Percentiles rank a stretch among this genome's conserved stretches.
Conservation (phyloP, 495 filamentous ascomycete genomes). For the Xylaria bambusicola region DNA sequence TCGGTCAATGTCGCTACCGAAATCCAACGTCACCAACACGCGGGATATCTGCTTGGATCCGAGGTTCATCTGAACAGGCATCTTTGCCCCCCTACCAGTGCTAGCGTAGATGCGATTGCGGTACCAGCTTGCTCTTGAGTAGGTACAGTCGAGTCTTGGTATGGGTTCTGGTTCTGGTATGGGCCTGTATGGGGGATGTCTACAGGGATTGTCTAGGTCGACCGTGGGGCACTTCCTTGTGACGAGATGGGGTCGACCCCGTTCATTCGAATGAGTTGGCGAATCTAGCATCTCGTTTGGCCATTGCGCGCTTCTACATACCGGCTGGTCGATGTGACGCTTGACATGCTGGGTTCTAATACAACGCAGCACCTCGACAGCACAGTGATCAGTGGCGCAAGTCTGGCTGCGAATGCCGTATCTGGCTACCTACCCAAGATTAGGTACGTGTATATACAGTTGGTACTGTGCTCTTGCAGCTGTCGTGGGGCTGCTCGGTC, state of each 20-base stretch:
- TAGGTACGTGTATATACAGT: neutral
- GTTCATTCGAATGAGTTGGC: constrained; percentile 4
- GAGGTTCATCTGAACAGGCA: too few relatives aligned
- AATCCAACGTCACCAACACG: neutral
- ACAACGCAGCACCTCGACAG: too few relatives aligned
- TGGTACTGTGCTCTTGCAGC: neutral
- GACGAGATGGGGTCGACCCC: constrained; percentile 1
- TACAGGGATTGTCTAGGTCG: constrained; percentile 7
- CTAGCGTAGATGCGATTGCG: neutral
- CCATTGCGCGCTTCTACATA: neutral
- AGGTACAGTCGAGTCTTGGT: too few relatives aligned
- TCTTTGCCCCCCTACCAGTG: too few relatives aligned
- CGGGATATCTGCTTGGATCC: too few relatives aligned
- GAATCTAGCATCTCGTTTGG: constrained; percentile 8
- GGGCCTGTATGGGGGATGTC: neutral
- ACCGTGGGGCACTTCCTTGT: constrained; percentile 8
- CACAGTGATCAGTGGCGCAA: too few relatives aligned
- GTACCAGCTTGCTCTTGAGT: too few relatives aligned
- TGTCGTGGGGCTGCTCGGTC: too few relatives aligned
- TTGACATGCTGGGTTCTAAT: too few relatives aligned
- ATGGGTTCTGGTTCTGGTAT: too few relatives aligned
- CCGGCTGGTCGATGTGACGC: neutral
- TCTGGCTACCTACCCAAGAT: neutral
- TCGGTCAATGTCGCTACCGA: neutral
- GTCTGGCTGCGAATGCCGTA: too few relatives aligned